A percentile compares a stretch with the other conserved stretches of the same genome.
phyloP scores from a whole-genome alignment of 2,329 filamentous ascomycete genomes.

The Didymellaceae sp. region DNA sequence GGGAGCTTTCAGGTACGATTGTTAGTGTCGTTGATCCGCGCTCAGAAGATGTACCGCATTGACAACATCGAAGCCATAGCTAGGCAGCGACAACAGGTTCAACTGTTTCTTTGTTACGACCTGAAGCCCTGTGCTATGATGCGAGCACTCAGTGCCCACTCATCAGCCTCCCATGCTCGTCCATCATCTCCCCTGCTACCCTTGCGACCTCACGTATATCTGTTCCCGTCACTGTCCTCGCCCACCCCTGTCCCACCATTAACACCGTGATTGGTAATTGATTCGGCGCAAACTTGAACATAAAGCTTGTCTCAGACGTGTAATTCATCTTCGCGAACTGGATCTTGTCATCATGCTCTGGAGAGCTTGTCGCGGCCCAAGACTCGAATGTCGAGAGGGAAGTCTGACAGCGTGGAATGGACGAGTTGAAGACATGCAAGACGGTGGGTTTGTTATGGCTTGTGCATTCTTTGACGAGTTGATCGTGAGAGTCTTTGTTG shows the following conservation, averaged over 20 bases:
- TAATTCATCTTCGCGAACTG: constrained; percentile 6
- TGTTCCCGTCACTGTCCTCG: not conserved
- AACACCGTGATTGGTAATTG: constrained; percentile 1
- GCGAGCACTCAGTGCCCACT: not conserved
- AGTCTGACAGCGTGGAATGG: not conserved
- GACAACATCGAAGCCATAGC: no score
- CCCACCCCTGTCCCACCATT: not conserved
- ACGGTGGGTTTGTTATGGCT: not conserved
- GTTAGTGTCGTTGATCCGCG: no score
- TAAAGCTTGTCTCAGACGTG: not conserved
- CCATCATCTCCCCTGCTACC: not conserved
- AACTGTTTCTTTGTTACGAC: no score
- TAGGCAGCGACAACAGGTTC: no score
- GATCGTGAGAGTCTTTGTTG: not conserved
- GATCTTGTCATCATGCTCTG: not conserved
- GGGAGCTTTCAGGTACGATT: constrained; percentile 1
- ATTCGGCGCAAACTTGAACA: constrained; percentile 4
- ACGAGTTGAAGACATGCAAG: not conserved
- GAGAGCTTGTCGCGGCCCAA: not conserved
- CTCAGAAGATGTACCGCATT: no score
- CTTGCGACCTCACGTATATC: not conserved
- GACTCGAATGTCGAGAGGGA: not conserved
- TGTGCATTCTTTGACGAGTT: not conserved
- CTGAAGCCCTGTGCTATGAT: no score
- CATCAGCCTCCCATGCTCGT: not conserved